Percentiles rank a stretch among this genome's conserved stretches.
These are phyloP conservation scores for Magnusiomyces starmeri DNA, from an alignment of 1,139 yeast species.

Conservation along the genomic window DNA sequence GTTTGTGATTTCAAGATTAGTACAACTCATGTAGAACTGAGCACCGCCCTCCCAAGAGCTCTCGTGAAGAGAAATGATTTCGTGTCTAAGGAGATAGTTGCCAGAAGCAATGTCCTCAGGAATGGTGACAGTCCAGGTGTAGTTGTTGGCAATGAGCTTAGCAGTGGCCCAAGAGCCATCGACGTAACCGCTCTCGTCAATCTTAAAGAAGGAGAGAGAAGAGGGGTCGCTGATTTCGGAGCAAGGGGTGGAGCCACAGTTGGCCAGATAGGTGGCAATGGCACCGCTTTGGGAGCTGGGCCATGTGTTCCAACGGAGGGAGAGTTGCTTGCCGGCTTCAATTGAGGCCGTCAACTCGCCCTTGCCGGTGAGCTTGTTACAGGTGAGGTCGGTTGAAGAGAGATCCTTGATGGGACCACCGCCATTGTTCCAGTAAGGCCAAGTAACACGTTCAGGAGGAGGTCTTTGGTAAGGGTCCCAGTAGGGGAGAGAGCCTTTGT, in stretches of 20 bases:
- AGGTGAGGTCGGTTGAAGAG: constrained; percentile 10
- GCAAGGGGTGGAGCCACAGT: constrained; percentile 11
- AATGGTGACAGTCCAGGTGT: constrained; percentile 14
- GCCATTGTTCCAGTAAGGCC: constrained; percentile 12
- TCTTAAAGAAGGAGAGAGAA: constrained; percentile 13
- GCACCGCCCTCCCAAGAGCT: constrained; percentile 10
- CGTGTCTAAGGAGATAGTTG: constrained; percentile 16
- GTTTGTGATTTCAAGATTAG: constrained; percentile 16
- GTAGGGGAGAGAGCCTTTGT: constrained; percentile 8
- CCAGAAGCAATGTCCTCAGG: constrained; percentile 15
- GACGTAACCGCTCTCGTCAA: constrained; percentile 15
- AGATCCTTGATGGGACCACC: constrained; percentile 15
- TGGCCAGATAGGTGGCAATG: constrained; percentile 15
- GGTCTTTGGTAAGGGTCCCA: constrained; percentile 10
- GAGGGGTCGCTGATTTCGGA: constrained; percentile 8
- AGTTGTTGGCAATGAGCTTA: constrained; percentile 12
- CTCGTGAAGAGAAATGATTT: constrained; percentile 13
- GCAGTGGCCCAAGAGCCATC: constrained; percentile 11
- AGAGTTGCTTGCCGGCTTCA: constrained; percentile 11
- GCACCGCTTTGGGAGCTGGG: constrained; percentile 14
- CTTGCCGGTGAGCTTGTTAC: constrained; percentile 7
- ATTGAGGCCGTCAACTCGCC: constrained; percentile 9
- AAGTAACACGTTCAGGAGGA: constrained; percentile 11
- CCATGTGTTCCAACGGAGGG: constrained; percentile 15
- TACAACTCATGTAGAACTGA: constrained; percentile 15